A percentile compares a stretch with the other conserved stretches of the same genome.
These are phyloP conservation scores for Apiospora marii DNA, from an alignment of 2,329 filamentous ascomycete species.

Conservation along the genomic window DNA sequence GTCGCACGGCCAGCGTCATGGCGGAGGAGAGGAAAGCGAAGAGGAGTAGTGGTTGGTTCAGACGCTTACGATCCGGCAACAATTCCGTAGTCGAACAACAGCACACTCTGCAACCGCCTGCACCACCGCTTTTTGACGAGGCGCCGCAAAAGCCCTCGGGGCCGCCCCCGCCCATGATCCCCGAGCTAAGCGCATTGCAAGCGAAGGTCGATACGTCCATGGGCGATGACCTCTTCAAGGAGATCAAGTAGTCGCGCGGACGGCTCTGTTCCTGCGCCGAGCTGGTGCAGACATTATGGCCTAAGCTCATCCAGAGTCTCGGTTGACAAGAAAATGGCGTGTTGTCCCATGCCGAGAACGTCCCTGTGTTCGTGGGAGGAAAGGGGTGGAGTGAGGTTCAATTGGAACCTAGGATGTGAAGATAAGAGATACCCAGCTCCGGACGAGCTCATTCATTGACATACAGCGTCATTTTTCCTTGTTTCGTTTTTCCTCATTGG, in stretches of 20 bases:
- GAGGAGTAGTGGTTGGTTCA: conserved; percentile 67
- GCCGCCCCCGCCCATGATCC: conserved; percentile 68
- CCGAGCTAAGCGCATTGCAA: conserved; percentile 62
- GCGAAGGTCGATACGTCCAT: conserved; percentile 55
- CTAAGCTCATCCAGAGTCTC: not conserved
- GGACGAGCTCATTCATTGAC: conserved; percentile 43
- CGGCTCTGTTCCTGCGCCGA: not conserved
- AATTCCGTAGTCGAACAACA: conserved; percentile 42
- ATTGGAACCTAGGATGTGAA: conserved; percentile 30
- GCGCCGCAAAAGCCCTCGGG: conserved; percentile 50
- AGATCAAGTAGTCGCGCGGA: conserved; percentile 59
- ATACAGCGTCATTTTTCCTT: conserved; percentile 38
- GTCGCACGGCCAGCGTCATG: conserved; percentile 57
- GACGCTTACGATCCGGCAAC: conserved; percentile 54
- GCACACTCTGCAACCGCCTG: conserved; percentile 42
- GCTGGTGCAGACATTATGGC: not conserved
- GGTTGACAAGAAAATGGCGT: not conserved
- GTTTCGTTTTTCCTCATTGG: conserved; percentile 24
- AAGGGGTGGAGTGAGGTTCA: conserved; percentile 27
- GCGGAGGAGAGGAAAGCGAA: conserved; percentile 62
- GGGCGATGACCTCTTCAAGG: conserved; percentile 64
- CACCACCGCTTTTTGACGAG: conserved; percentile 49
- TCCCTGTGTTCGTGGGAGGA: conserved; percentile 27
- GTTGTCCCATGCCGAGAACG: not conserved
- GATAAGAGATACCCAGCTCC: conserved; percentile 46